A percentile compares a stretch with the other conserved stretches of the same genome.
Conservation (phyloP, 345 rosid genomes). For the Ceriops decandra region DNA sequence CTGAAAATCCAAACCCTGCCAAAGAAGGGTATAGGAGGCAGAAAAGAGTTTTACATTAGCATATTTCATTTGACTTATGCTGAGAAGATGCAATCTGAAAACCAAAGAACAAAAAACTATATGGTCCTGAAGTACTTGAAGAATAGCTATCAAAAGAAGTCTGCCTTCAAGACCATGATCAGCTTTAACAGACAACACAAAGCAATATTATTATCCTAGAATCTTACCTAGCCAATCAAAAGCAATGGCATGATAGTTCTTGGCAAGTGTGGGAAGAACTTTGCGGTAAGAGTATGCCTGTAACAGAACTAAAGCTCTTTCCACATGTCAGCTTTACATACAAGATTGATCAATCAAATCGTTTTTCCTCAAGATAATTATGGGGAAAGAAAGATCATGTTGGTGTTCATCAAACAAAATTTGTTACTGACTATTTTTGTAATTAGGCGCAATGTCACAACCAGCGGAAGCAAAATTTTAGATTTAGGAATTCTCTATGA, state of each 20-base stretch:
- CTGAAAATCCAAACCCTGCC: conserved; percentile 95
- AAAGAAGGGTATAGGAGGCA: neutral
- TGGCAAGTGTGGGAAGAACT: conserved; percentile 64
- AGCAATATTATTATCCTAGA: too few relatives aligned
- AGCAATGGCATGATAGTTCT: conserved; percentile 72
- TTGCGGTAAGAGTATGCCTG: conserved; percentile 93
- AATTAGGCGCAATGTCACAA: neutral
- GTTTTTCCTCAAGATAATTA: neutral
- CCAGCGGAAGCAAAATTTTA: neutral
- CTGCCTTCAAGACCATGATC: neutral
- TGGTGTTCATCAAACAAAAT: neutral
- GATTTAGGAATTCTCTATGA: neutral
- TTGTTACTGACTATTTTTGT: too few relatives aligned
- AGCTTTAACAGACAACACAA: neutral
- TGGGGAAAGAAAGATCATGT: neutral
- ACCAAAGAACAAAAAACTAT: neutral
- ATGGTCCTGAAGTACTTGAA: too few relatives aligned
- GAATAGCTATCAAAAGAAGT: too few relatives aligned
- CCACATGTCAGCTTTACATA: neutral
- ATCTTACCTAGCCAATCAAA: conserved; percentile 82
- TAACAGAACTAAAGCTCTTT: conserved; percentile 9
- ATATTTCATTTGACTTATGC: neutral
- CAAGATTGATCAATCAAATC: neutral
- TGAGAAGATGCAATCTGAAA: neutral
- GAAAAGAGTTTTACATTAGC: neutral